Conservation (phyloP, 2,329 filamentous ascomycete species). For the Sordariomycetes sp. region DNA sequence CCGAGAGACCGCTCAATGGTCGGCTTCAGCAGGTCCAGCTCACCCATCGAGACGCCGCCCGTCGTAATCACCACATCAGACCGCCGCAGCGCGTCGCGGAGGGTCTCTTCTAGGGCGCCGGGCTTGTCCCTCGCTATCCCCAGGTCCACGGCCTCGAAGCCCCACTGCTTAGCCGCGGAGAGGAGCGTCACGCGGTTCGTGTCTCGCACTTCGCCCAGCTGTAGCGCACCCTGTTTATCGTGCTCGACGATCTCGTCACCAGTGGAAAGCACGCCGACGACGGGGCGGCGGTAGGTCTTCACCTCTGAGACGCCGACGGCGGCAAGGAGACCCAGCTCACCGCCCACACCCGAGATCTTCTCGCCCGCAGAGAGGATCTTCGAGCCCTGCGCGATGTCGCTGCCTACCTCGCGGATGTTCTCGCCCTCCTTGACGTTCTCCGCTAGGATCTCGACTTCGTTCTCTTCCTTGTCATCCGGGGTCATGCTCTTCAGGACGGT, state of each 20-base stretch:
- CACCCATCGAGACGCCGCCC: slow-evolving; percentile 94
- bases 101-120: slow-evolving; percentile 59
- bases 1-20: slow-evolving; percentile 84
- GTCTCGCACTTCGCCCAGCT: slow-evolving; percentile 78
- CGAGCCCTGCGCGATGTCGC: slow-evolving; percentile 61
- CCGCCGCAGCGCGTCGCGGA: slow-evolving; percentile 60
- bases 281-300: slow-evolving; percentile 59
- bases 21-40: slow-evolving; percentile 90
- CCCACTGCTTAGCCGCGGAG: slow-evolving; percentile 59
- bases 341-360: slow-evolving; percentile 73
- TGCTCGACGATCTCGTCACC: slow-evolving; percentile 87
- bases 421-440: slow-evolving; percentile 59
- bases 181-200: slow-evolving; percentile 84
- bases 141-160: slow-evolving; percentile 70
- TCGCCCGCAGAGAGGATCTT: slow-evolving; percentile 66
- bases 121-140: slow-evolving; percentile 71
- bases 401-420: slow-evolving; percentile 85
- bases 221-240: slow-evolving; percentile 45
- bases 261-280: slow-evolving; percentile 80
- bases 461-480: slow-evolving; percentile 72
- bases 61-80: slow-evolving; percentile 82
- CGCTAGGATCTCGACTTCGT: slow-evolving; percentile 75
- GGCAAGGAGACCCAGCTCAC: slow-evolving; percentile 81
- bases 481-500: slow-evolving; percentile 66
- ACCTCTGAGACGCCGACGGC: slow-evolving; percentile 67